Conservation (phyloP, 192 early-diverging fungal genomes). For the Podila minutissima region DNA sequence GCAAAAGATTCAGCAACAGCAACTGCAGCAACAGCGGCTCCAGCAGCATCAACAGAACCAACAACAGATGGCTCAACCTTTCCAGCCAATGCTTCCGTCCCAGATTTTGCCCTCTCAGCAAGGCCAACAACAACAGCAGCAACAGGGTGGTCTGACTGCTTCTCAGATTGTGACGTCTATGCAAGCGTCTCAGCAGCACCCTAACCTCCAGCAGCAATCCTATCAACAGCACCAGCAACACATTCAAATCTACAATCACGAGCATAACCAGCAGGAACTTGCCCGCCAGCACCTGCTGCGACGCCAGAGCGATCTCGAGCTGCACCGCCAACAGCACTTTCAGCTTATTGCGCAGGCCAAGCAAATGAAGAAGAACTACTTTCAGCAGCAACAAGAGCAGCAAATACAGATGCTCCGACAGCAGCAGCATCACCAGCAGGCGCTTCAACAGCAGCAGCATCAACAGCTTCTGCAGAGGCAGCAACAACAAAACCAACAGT, state of each 20-base stretch:
- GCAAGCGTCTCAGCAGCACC: slow-evolving; percentile 25
- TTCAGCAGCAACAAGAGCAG: slow-evolving; percentile 17
- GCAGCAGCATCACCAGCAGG: slow-evolving; percentile 15
- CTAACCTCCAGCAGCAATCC: slow-evolving; percentile 16
- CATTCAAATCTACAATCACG: slow-evolving; percentile 1
- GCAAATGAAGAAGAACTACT: slow-evolving; percentile 7
- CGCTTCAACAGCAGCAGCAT: background rate
- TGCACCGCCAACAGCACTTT: slow-evolving; percentile 1
- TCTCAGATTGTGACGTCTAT: slow-evolving; percentile 24
- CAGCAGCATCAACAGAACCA: slow-evolving; percentile 6
- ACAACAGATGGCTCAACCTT: background rate
- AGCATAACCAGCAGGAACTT: slow-evolving; percentile 14
- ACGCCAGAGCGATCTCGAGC: slow-evolving; percentile 2
- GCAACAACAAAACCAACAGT: slow-evolving; percentile 2
- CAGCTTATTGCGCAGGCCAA: background rate
- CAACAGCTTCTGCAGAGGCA: slow-evolving; percentile 4
- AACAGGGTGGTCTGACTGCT: background rate
- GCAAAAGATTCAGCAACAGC: background rate
- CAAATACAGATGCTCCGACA: slow-evolving; percentile 1
- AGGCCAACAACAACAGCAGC: slow-evolving; percentile 8
- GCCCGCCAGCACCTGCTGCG: slow-evolving; percentile 3
- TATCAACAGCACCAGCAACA: slow-evolving; percentile 21
- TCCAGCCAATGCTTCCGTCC: background rate
- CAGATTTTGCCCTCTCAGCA: background rate
- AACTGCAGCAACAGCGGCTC: background rate